Conservation (phyloP, 352 stramenopile species). For the Phytophthora foliorum region DNA sequence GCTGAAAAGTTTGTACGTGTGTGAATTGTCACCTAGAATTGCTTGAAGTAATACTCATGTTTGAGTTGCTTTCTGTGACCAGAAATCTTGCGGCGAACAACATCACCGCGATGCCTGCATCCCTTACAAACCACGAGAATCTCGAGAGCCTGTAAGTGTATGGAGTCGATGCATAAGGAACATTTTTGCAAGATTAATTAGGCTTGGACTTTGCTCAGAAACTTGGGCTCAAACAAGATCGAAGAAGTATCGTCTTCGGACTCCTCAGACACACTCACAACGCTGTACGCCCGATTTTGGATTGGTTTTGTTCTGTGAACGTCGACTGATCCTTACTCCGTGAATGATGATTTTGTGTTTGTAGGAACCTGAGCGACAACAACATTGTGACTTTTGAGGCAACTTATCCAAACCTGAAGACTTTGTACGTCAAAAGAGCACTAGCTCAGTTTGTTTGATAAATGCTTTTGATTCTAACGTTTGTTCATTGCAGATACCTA, state of each 20-base stretch:
- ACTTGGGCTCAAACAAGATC: constrained; percentile 35
- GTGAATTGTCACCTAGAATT: background rate
- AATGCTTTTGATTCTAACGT: constrained; percentile 9
- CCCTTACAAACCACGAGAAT: constrained; percentile 8
- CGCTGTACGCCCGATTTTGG: constrained; percentile 20
- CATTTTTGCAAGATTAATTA: background rate
- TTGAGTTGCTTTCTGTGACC: background rate
- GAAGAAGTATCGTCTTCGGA: constrained; percentile 13
- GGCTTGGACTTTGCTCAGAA: constrained; percentile 13
- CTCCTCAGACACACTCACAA: constrained; percentile 20
- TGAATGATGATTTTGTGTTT: constrained; percentile 1
- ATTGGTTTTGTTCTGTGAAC: background rate
- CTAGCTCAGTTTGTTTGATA: background rate
- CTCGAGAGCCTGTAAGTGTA: constrained; percentile 29
- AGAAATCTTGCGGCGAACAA: constrained; percentile 36
- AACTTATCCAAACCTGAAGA: constrained; percentile 52
- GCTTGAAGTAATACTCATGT: constrained; percentile 8
- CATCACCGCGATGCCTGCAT: constrained; percentile 22
- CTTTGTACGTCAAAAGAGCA: constrained; percentile 46
- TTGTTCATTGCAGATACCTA: constrained; percentile 21
- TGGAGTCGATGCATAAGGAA: background rate
- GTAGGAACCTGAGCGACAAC: constrained; percentile 37
- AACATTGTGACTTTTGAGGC: constrained; percentile 48
- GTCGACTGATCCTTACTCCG: background rate
- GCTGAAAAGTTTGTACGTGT: constrained; percentile 32